Evolutionary conservation across 1,284 basidiomycete genomes (phyloP), one percentile per base, ranked within the genome.

Genomic region (Pyrrhoderma noxium): DNA sequence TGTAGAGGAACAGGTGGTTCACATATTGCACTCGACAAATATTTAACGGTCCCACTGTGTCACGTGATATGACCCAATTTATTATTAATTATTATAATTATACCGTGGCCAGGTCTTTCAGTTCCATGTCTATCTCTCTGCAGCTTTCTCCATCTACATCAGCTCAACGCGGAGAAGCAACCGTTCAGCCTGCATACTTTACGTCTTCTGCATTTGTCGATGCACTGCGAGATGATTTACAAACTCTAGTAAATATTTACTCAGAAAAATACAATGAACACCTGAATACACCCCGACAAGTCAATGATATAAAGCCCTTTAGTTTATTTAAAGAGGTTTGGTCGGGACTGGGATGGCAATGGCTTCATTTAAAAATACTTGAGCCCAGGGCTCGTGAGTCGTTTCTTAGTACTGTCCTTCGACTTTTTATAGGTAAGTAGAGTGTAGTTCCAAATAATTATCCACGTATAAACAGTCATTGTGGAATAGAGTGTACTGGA

Each of bases 171-270:
- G 82, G 85, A 11, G 76, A 81, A 22, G 62, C 82, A 54, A 67
- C 75, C 40, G 67, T 89, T 2, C 86, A 89, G 60, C 84, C 84
- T 0, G 68, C 72, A 18, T 89, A 84, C 62, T 89, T 87, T 59
- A 85, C 85, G 0, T 88, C 85, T 1, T 85, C 82, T 0, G 62
- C 82, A 21, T 89, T 80, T 64, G 77, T 86, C 4, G 64, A 74
- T 7, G 68, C 79, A n/a, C 69, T 84, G n/a, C 74, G 81, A 7
- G 72, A 77, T 27, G 86, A 89, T 61, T 70, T 89, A 23, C 64
- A 69, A 3, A 61, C 57, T 7, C 73, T 89, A 23, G 65, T 79
- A 4, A 59, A 67, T 21, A 58, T 64, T 8, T 89, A 75, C 58
- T 63, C 74, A 18, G 70, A 75, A 25, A 65, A 67, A 40, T 79